Percentiles rank a stretch among this genome's conserved stretches.
Conservation (phyloP, 2,329 filamentous ascomycete species). For the Colletotrichum caudatum region DNA sequence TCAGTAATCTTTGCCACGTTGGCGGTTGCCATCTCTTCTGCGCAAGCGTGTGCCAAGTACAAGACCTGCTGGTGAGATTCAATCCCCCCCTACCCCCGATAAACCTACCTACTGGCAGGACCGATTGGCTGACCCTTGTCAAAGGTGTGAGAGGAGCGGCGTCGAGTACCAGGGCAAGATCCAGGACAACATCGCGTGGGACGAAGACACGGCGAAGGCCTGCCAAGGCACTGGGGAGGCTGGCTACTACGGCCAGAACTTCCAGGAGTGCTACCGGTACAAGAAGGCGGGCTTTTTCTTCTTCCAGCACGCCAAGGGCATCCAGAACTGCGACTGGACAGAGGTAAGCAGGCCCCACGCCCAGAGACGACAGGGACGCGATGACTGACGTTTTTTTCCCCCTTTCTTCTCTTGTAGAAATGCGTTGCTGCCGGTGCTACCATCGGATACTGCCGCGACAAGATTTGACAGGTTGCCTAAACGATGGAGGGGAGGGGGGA, state of each 20-base stretch:
- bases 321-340: slow-evolving; percentile 26
- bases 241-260: slow-evolving; percentile 25
- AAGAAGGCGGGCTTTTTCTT: not conserved
- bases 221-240: not conserved
- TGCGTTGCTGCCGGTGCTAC: not conserved
- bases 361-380: not conserved
- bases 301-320: slow-evolving; percentile 7
- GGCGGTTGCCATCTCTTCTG: slow-evolving; percentile 9
- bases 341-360: slow-evolving; percentile 2
- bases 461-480: not conserved
- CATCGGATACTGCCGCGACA: slow-evolving; percentile 8
- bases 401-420: not conserved
- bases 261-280: slow-evolving; percentile 24
- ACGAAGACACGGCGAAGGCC: not conserved
- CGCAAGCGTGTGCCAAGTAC: slow-evolving; percentile 29
- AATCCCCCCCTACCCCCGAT: too few species aligned
- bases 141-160: slow-evolving; percentile 16
- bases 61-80: slow-evolving; percentile 6
- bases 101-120: too few species aligned
- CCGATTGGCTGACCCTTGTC: not conserved
- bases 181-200: slow-evolving; percentile 17
- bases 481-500: not conserved
- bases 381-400: not conserved
- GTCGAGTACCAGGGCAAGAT: slow-evolving; percentile 11
- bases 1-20: not conserved